Conservation (phyloP, 352 stramenopile species). For the Plasmopara viticola region DNA sequence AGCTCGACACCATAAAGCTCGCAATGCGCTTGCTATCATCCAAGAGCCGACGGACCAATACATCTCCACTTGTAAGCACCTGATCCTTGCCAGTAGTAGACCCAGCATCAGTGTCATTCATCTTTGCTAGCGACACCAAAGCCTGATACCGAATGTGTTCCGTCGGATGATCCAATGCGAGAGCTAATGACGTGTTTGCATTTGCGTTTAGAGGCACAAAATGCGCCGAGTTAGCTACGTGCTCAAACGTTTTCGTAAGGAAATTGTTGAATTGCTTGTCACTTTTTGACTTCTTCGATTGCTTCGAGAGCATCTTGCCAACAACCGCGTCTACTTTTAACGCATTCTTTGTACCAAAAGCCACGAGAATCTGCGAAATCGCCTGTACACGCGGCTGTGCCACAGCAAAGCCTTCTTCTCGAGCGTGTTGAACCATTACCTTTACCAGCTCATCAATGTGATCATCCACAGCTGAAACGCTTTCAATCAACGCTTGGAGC, state of each 20-base stretch:
- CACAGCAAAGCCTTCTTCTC: slow-evolving; percentile 31
- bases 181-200: slow-evolving; percentile 64
- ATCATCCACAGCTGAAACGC: slow-evolving; percentile 38
- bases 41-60: slow-evolving; percentile 62
- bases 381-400: slow-evolving; percentile 38
- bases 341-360: slow-evolving; percentile 59
- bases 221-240: slow-evolving; percentile 69
- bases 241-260: slow-evolving; percentile 56
- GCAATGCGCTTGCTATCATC: slow-evolving; percentile 74
- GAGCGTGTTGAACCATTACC: slow-evolving; percentile 39
- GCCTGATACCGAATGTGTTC: slow-evolving; percentile 72
- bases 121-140: slow-evolving; percentile 55
- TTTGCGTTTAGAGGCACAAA: slow-evolving; percentile 58
- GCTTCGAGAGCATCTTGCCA: slow-evolving; percentile 21
- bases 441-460: slow-evolving; percentile 46
- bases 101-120: slow-evolving; percentile 30
- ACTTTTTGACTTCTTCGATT: slow-evolving; percentile 35
- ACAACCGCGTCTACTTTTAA: slow-evolving; percentile 41
- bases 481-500: slow-evolving; percentile 36
- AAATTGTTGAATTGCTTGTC: slow-evolving; percentile 57
- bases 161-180: slow-evolving; percentile 73
- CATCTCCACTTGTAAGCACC: slow-evolving; percentile 43
- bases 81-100: slow-evolving; percentile 15
- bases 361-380: slow-evolving; percentile 35
- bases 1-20: slow-evolving; percentile 45